Evolutionary conservation across 768 basidiomycete species (phyloP), one percentile per base, ranked within the genome.

Genomic region (Xanthoconium purpureum): DNA sequence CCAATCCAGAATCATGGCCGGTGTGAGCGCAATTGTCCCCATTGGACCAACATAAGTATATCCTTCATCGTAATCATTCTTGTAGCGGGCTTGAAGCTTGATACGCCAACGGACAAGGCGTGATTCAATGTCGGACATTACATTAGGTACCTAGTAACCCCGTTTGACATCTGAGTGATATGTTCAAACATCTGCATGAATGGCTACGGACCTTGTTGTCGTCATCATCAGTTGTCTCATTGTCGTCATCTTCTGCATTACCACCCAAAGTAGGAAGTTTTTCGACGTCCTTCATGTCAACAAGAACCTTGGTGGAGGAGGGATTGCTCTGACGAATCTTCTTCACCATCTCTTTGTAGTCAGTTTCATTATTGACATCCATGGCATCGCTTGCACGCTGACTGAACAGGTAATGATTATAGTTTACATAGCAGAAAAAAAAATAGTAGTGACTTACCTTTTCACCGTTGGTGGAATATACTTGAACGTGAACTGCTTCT

Each of bases 331-430:
- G 15, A 0, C 6, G 10, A 3, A 60, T 56, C 24, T 61, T 65
- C 10, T 53, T 60, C 8, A 61, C 53, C 59, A 65, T 63, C 9
- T 63, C 59, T 15, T 53, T 17, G 30, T 59, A 65, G 29, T 63
- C 47, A 1, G n/a, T 17, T 8, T 50, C 14, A 29, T 63, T 46
- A 4, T 63, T 51, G 32, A 63, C 30, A 46, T 63, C 56, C 24
- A 63, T 63, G 0, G 49, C 51, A 45, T 61, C 13, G 5, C 7
- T 49, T 0, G 11, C 13, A 8, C 2, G 0, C 28, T 57, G 50
- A 4, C 46, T 55, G 13, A 28, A 14, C 32, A 47, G 13, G 46
- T 47, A 9, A n/a, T n/a, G n/a, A n/a, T n/a, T n/a, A n/a, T n/a
- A n/a, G n/a, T n/a, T n/a, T n/a, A n/a, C n/a, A n/a, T 18, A 47